phyloP scores from a whole-genome alignment of 305 asterid species.

The Fraxinus dipetala region DNA sequence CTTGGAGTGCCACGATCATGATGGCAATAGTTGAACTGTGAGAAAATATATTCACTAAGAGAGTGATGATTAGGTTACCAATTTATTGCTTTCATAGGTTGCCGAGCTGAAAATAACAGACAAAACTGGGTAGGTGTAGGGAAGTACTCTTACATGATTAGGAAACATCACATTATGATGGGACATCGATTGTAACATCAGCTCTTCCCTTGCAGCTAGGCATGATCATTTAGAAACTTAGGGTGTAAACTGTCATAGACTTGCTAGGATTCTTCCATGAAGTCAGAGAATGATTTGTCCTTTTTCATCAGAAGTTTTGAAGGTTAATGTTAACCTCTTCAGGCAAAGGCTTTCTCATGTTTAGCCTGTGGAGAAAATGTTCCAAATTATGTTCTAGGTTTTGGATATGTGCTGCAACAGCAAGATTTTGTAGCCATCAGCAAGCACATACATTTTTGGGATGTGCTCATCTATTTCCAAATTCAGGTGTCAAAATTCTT shows the following conservation, averaged over 20 bases:
- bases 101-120: background rate
- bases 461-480: background rate
- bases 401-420: background rate
- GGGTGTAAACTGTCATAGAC: background rate
- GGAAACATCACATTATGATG: background rate
- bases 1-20: background rate
- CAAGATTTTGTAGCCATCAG: background rate
- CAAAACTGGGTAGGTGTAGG: background rate
- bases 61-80: background rate
- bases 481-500: background rate
- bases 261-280: background rate
- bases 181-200: background rate
- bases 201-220: background rate
- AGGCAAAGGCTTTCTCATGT: background rate
- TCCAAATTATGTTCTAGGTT: background rate
- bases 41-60: background rate
- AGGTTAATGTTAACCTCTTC: background rate
- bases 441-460: conserved; percentile 5
- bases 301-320: background rate
- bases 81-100: background rate
- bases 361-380: background rate
- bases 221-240: background rate
- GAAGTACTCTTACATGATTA: background rate
- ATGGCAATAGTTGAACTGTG: background rate
- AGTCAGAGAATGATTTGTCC: background rate